Base-by-base conservation (phyloP, 163 green algal genomes). In the Volvox carteri region DNA sequence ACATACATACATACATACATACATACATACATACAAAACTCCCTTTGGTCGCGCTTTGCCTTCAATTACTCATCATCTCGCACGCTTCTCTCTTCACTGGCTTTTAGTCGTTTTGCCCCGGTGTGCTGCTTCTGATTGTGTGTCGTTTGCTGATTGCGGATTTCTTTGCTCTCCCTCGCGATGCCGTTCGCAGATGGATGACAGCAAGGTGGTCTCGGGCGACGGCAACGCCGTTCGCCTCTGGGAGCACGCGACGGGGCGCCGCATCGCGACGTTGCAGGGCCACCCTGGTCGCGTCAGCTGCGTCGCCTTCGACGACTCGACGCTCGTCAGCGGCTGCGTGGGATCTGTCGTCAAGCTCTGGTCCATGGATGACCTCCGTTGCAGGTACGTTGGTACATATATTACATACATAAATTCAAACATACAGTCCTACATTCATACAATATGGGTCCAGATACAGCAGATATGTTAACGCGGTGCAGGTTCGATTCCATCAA, bases 141-240 rank as follows among this genome's bases (percentile, higher is more conserved):
- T n/a, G n/a, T n/a, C n/a, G n/a, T n/a, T n/a, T n/a, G n/a, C n/a
- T n/a, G n/a, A n/a, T n/a, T n/a, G n/a, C n/a, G n/a, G n/a, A n/a
- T n/a, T n/a, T n/a, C n/a, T n/a, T n/a, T n/a, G n/a, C n/a, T n/a
- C n/a, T n/a, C n/a, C n/a, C n/a, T n/a, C n/a, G n/a, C n/a, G n/a
- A n/a, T n/a, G n/a, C n/a, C n/a, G n/a, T n/a, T n/a, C 5, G 1
- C 91, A 95, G 90, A 76, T 96, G 84, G 93, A 96, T 75, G 92
- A 92, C 54, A 81, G 48, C 48, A 96, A 95, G 92, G 92, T 92
- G 35, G 86, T 95, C 33, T 90, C 58, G 1, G 92, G 70, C 7
- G 92, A 96, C 56, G 92, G 90, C 68, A 85, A 65, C 30, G 58
- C 56, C 48, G 86, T 96, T 30, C 78, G 93, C 16, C 52, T 96